phyloP scores from a whole-genome alignment of 352 stramenopile genomes.

The Phytophthora ohioensis region DNA sequence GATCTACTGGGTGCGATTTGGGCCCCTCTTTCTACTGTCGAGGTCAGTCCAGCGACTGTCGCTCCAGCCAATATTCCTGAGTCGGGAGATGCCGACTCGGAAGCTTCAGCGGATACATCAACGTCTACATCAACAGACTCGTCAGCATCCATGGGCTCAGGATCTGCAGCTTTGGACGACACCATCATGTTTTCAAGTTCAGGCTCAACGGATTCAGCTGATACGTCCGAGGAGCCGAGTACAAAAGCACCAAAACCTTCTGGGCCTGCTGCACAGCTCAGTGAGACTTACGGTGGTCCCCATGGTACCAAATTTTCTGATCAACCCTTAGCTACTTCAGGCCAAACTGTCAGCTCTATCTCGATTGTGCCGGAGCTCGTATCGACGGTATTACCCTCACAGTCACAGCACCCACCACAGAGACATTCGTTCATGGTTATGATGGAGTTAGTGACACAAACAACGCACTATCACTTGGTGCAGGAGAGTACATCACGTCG shows the following conservation, averaged over 20 bases:
- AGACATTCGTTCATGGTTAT: constrained; percentile 16
- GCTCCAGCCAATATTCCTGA: not conserved
- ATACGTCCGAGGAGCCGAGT: not conserved
- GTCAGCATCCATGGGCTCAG: not conserved
- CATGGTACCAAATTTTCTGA: constrained; percentile 16
- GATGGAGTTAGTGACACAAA: constrained; percentile 6
- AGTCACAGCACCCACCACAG: not conserved
- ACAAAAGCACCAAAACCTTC: not conserved
- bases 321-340: not conserved
- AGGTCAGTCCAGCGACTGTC: not conserved
- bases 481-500: constrained; percentile 9
- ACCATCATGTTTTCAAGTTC: constrained; percentile 1
- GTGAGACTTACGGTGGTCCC: constrained; percentile 20
- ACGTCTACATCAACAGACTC: not conserved
- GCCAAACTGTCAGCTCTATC: constrained; percentile 11
- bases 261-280: constrained; percentile 7
- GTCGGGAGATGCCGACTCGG: not conserved
- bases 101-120: not conserved
- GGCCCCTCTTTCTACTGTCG: constrained; percentile 1
- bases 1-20: constrained; percentile 18
- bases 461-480: not conserved
- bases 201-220: not conserved
- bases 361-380: constrained; percentile 10
- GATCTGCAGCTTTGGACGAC: not conserved
- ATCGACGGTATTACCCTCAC: constrained; percentile 13